Conservation (phyloP, 805 yeast genomes). For the Metschnikowia sp. region DNA sequence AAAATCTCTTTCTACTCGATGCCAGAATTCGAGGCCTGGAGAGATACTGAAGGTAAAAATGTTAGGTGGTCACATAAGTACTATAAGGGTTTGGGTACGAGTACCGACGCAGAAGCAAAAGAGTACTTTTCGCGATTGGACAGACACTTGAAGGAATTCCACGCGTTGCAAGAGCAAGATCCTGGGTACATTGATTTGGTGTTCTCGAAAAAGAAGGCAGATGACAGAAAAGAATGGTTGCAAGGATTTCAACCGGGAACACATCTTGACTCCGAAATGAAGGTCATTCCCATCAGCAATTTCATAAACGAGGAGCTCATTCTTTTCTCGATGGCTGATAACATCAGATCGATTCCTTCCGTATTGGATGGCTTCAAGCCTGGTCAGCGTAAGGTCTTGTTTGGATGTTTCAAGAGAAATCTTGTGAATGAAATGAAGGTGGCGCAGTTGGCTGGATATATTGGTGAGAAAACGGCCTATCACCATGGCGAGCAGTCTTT, state of each 20-base stretch:
- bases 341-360: conserved; percentile 90
- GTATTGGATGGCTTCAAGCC: conserved; percentile 95
- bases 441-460: conserved; percentile 85
- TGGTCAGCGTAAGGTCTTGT: conserved; percentile 91
- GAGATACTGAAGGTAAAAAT: conserved; percentile 71
- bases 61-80: conserved; percentile 90
- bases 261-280: conserved; percentile 73
- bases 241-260: conserved; percentile 91
- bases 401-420: conserved; percentile 81
- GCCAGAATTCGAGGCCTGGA: conserved; percentile 96
- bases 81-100: conserved; percentile 98
- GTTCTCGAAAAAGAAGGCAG: conserved; percentile 91
- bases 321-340: conserved; percentile 94
- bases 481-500: conserved; percentile 94
- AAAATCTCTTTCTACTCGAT: conserved; percentile 80
- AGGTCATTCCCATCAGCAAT: conserved; percentile 82
- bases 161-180: conserved; percentile 76
- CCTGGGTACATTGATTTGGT: conserved; percentile 81
- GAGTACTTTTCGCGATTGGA: conserved; percentile 86
- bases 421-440: conserved; percentile 78
- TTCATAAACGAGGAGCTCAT: conserved; percentile 94
- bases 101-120: conserved; percentile 75
- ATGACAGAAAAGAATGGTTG: conserved; percentile 96
- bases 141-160: conserved; percentile 81
- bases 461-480: conserved; percentile 84